A percentile compares a stretch with the other conserved stretches of the same genome.
phyloP scores from a whole-genome alignment of 1,284 basidiomycete species.

The Cryptococcus neoformans region DNA sequence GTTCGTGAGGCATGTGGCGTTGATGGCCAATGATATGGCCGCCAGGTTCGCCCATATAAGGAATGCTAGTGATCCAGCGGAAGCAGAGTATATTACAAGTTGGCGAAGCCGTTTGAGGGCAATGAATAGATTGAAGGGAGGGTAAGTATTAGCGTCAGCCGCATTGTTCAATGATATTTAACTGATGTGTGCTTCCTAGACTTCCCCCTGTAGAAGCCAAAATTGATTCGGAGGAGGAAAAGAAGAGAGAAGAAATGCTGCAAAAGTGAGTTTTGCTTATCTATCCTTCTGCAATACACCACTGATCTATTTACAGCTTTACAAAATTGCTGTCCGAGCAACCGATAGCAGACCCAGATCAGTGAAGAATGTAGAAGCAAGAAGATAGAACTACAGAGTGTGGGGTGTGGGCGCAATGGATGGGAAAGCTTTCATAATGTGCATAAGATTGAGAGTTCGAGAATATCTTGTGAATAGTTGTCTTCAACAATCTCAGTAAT shows the following conservation, averaged over 20 bases:
- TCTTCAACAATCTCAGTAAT: too few relatives aligned
- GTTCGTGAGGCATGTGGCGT: conserved; percentile 77
- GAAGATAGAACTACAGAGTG: background rate
- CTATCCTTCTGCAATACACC: background rate
- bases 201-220: conserved; percentile 21
- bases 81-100: conserved; percentile 78
- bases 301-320: background rate
- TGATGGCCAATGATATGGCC: conserved; percentile 84
- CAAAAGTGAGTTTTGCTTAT: conserved; percentile 30
- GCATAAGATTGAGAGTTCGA: too few relatives aligned
- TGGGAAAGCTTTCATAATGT: too few relatives aligned
- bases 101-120: conserved; percentile 78
- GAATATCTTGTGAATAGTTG: too few relatives aligned
- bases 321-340: background rate
- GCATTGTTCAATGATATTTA: background rate
- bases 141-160: conserved; percentile 20
- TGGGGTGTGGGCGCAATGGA: too few relatives aligned
- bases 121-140: conserved; percentile 62
- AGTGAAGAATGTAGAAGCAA: background rate
- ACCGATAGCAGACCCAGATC: background rate
- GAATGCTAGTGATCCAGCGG: conserved; percentile 62
- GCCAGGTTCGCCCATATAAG: conserved; percentile 68
- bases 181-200: conserved; percentile 6
- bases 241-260: conserved; percentile 29
- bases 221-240: conserved; percentile 20